phyloP scores from a whole-genome alignment of 2,329 filamentous ascomycete species.

The Ophiostoma perfectum region DNA sequence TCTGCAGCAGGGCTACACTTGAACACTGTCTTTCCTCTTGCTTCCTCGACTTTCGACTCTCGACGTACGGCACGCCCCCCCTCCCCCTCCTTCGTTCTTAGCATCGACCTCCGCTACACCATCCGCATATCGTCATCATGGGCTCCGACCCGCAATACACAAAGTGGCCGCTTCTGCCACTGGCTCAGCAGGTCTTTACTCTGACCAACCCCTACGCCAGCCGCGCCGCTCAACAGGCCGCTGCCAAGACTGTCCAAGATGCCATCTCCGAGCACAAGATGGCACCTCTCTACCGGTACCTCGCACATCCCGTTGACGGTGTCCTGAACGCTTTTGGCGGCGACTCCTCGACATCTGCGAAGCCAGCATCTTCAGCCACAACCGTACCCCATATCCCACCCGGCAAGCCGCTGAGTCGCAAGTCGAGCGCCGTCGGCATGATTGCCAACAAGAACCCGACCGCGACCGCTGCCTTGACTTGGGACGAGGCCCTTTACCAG shows the following conservation, averaged over 20 bases:
- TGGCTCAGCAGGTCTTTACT: constrained; percentile 81
- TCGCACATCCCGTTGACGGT: constrained; percentile 75
- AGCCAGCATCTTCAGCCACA: constrained; percentile 27
- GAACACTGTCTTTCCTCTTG: no score
- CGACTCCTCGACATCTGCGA: constrained; percentile 19
- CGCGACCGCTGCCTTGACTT: constrained; percentile 65
- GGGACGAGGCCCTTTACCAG: constrained; percentile 86
- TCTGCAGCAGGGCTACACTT: no score
- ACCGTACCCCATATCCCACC: constrained; percentile 24
- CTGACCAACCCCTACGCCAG: constrained; percentile 74
- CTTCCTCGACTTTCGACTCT: neutral
- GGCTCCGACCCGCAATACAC: constrained; percentile 78
- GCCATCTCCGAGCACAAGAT: constrained; percentile 79
- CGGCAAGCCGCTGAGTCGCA: constrained; percentile 57
- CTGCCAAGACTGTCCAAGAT: constrained; percentile 71
- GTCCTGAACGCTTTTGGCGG: constrained; percentile 60
- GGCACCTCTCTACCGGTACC: constrained; percentile 79
- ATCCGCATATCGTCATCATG: constrained; percentile 43
- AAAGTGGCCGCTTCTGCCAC: constrained; percentile 74
- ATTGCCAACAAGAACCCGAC: constrained; percentile 65
- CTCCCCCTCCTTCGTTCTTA: neutral
- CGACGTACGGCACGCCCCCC: neutral
- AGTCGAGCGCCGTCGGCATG: constrained; percentile 67
- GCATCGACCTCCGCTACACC: constrained; percentile 1
- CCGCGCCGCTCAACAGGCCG: constrained; percentile 60